Evolutionary conservation across 1,139 yeast genomes (phyloP).

Genomic region (Saccharomyces hybrid): DNA sequence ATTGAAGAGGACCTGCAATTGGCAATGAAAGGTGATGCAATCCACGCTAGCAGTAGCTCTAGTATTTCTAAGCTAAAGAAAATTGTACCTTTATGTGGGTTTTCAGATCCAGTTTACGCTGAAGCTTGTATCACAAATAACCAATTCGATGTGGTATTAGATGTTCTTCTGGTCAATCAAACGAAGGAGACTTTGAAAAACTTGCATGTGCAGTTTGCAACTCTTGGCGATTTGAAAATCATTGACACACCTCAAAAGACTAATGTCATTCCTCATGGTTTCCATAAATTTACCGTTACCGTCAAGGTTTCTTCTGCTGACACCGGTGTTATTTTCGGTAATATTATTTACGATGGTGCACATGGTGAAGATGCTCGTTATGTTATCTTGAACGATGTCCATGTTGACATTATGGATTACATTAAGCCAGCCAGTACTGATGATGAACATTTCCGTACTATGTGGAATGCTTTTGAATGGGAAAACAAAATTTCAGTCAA

Average conservation of each 20-base stretch:
- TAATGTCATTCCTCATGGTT: slow-evolving; percentile 93
- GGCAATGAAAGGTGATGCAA: slow-evolving; percentile 43
- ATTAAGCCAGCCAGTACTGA: slow-evolving; percentile 88
- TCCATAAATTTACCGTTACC: slow-evolving; percentile 81
- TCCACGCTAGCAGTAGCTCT: slow-evolving; percentile 45
- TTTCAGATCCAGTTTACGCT: slow-evolving; percentile 95
- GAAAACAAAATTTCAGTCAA: slow-evolving; percentile 93
- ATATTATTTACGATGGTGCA: slow-evolving; percentile 92
- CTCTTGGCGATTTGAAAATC: slow-evolving; percentile 91
- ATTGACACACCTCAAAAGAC: slow-evolving; percentile 90
- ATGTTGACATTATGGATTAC: slow-evolving; percentile 94
- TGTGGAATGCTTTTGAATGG: slow-evolving; percentile 99
- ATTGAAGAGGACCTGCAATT: slow-evolving; percentile 44
- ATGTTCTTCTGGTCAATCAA: slow-evolving; percentile 89
- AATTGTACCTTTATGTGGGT: slow-evolving; percentile 90
- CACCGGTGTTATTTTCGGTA: slow-evolving; percentile 95
- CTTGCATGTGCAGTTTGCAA: slow-evolving; percentile 89
- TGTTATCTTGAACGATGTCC: slow-evolving; percentile 89
- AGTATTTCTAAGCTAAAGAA: slow-evolving; percentile 69
- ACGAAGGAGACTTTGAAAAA: slow-evolving; percentile 86
- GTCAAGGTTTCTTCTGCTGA: slow-evolving; percentile 95
- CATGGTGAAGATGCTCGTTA: slow-evolving; percentile 85
- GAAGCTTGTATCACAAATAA: slow-evolving; percentile 94
- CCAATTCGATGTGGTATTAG: slow-evolving; percentile 92
- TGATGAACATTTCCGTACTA: slow-evolving; percentile 84